Evolutionary conservation across 352 stramenopile genomes (phyloP).

Genomic region (Phytophthora capsici): DNA sequence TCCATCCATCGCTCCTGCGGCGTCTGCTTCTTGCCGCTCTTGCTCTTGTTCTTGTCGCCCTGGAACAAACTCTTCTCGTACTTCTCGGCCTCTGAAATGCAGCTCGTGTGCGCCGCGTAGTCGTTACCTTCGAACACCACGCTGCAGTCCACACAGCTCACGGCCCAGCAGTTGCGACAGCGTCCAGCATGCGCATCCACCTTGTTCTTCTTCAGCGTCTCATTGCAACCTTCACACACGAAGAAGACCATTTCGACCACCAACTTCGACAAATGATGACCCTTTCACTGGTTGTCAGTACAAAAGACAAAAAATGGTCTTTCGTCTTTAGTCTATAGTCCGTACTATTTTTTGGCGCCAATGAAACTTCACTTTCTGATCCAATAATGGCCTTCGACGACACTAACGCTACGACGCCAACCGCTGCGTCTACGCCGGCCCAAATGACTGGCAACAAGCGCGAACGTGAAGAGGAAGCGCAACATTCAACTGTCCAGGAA

Average conservation of each 20-base stretch:
- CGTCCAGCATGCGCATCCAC: conserved; percentile 89
- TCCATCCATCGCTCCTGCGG: conserved; percentile 91
- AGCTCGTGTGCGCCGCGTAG: conserved; percentile 91
- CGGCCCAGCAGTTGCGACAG: conserved; percentile 88
- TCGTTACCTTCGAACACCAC: conserved; percentile 90
- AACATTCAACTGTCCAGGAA: conserved; percentile 21
- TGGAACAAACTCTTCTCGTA: conserved; percentile 92
- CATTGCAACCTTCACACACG: conserved; percentile 88
- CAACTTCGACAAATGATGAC: conserved; percentile 1
- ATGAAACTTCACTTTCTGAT: conserved; percentile 15
- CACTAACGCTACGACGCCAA: conserved; percentile 3
- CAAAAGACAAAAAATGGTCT: not conserved
- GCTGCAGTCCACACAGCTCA: conserved; percentile 95
- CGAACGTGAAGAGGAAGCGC: conserved; percentile 13
- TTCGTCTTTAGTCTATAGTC: too few relatives aligned
- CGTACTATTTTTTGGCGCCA: conserved; percentile 6
- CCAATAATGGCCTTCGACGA: conserved; percentile 5
- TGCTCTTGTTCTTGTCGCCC: conserved; percentile 60
- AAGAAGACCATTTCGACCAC: conserved; percentile 78
- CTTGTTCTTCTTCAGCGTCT: conserved; percentile 96
- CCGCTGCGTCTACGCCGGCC: not conserved
- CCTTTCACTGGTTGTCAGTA: conserved; percentile 12
- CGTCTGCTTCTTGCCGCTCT: conserved; percentile 75
- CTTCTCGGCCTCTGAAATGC: conserved; percentile 95
- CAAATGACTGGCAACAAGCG: conserved; percentile 26